Conservation (phyloP, 2,329 filamentous ascomycete species). For the Pseudofabraea citricarpa region DNA sequence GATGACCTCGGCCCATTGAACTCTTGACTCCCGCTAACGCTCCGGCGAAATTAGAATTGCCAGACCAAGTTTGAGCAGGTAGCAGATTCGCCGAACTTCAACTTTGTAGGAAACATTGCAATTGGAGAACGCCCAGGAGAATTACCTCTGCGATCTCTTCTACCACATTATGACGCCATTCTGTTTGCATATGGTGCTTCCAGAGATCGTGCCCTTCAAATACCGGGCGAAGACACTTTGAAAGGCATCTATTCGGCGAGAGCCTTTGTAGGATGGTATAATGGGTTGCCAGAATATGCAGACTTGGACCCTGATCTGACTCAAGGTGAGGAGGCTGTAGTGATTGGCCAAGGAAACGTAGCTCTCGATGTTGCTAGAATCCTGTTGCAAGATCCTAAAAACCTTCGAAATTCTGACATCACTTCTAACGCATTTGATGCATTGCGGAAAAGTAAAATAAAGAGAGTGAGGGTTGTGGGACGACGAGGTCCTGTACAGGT, state of each 20-base stretch:
- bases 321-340: conserved; percentile 72
- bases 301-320: conserved; percentile 68
- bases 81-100: conserved; percentile 75
- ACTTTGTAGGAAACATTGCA: conserved; percentile 84
- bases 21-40: conserved; percentile 8
- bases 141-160: conserved; percentile 63
- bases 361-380: conserved; percentile 91
- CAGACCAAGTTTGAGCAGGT: conserved; percentile 91
- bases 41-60: conserved; percentile 70
- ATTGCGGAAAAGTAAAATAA: conserved; percentile 68
- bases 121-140: conserved; percentile 54
- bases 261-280: conserved; percentile 97
- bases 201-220: conserved; percentile 70
- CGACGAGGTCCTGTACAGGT: conserved; percentile 85
- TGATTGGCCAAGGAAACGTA: conserved; percentile 95
- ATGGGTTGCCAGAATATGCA: conserved; percentile 81
- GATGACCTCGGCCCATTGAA: neutral
- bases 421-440: conserved; percentile 75
- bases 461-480: conserved; percentile 80
- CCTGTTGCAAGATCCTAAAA: conserved; percentile 70
- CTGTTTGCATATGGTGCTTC: conserved; percentile 91
- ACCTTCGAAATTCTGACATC: conserved; percentile 80
- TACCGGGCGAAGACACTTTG: conserved; percentile 72
- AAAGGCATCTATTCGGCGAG: conserved; percentile 80
- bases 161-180: conserved; percentile 84